Evolutionary conservation across 2,329 filamentous ascomycete species (phyloP), one percentile per base, ranked within the genome.

Genomic region (Sporothrix curviconia): DNA sequence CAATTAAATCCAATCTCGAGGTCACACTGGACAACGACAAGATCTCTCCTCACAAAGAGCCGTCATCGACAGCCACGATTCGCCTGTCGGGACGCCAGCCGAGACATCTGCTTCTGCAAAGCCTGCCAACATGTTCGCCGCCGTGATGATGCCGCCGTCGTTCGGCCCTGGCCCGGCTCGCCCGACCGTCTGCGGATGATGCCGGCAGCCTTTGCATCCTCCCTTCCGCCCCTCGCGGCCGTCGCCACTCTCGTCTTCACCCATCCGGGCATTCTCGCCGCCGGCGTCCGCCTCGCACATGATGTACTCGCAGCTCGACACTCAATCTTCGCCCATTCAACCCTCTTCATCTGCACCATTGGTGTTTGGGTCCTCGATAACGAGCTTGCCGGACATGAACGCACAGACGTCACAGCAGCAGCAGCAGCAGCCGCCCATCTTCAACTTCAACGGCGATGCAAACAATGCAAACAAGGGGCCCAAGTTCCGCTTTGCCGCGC

Each of bases 201-300:
- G 65, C 72, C 61, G 62, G 70, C 52, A n/a, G n/a, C n/a, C 68
- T 71, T 57, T 66, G 40, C 67, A n/a, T 62, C 61, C 1, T 62
- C 61, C 57, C 15, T 65, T 77, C 67, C 74, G 74, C 15, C 81
- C 81, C 2, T 60, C 69, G 36, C 70, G 76, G 30, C 70, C 82
- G 1, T 84, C 82, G 49, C 81, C 80, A 6, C 77, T 83, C 4
- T 82, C 82, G 3, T 84, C 81, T 2, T 83, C 81, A 3, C 81
- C 81, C 12, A 68, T 82, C 54, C 79, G 80, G 63, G 74, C 76
- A n/a, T 74, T 76, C 5, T 77, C 79, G 11, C 71, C 73, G n/a
- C 39, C 28, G n/a, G n/a, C 56, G 8, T 19, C 59, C 1, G 12
- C 51, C 8, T 30, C 59, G 4, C 30, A 19, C 12, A 28, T 12